A percentile compares a stretch with the other conserved stretches of the same genome.
Conservation (phyloP, 768 basidiomycete genomes). For the Leccinum subgranulosum region DNA sequence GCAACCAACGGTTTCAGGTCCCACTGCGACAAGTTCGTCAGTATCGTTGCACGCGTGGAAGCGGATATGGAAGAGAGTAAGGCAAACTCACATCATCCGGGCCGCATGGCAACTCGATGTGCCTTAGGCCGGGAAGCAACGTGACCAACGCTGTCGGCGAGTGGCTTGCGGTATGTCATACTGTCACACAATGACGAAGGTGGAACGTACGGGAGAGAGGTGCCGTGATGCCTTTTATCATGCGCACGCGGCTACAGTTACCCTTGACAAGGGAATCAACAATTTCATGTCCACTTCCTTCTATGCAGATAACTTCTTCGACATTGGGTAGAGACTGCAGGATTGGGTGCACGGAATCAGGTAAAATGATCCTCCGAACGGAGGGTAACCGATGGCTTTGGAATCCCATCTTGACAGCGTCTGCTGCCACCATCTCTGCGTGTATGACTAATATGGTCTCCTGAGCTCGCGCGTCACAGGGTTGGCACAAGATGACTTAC, state of each 20-base stretch:
- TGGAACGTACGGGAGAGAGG: slow-evolving; percentile 3
- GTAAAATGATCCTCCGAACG: slow-evolving; percentile 8
- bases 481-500: neutral
- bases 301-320: slow-evolving; percentile 6
- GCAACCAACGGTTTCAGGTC: neutral
- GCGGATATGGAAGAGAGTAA: neutral
- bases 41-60: neutral
- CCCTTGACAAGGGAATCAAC: slow-evolving; percentile 8
- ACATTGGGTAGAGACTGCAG: slow-evolving; percentile 8
- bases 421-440: neutral
- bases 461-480: neutral
- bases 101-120: neutral
- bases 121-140: slow-evolving; percentile 5
- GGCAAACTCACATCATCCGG: neutral
- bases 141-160: slow-evolving; percentile 5
- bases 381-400: slow-evolving; percentile 7
- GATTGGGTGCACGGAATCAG: slow-evolving; percentile 6
- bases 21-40: neutral
- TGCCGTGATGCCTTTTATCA: slow-evolving; percentile 6
- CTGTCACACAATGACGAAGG: neutral
- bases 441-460: neutral
- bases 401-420: slow-evolving; percentile 13
- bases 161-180: neutral
- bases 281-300: slow-evolving; percentile 5
- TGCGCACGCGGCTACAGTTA: neutral